phyloP scores from a whole-genome alignment of 2,329 filamentous ascomycete species.

The Hirsutella rhossiliensis region DNA sequence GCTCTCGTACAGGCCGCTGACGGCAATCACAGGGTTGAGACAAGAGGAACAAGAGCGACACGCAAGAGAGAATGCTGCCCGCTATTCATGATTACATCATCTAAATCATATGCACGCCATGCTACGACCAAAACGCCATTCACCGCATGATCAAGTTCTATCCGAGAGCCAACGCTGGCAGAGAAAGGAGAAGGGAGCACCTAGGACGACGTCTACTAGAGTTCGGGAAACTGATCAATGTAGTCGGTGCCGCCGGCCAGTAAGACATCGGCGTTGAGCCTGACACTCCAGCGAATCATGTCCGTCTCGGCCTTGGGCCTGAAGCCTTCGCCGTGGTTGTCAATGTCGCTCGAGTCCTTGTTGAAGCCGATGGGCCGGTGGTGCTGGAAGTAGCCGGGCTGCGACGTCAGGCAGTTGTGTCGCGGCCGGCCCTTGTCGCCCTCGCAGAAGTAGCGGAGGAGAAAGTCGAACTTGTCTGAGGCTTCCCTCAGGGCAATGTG shows the following conservation, averaged over 20 bases:
- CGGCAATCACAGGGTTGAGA: too few relatives aligned
- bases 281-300: slow-evolving; percentile 26
- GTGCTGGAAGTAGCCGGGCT: slow-evolving; percentile 32
- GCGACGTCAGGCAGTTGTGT: slow-evolving; percentile 26
- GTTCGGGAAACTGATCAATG: slow-evolving; percentile 10
- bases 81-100: too few relatives aligned
- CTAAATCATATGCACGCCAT: too few relatives aligned
- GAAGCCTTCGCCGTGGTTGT: slow-evolving; percentile 13
- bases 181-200: too few relatives aligned
- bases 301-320: slow-evolving; percentile 17
- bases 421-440: slow-evolving; percentile 19
- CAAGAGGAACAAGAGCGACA: too few relatives aligned
- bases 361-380: slow-evolving; percentile 26
- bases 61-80: too few relatives aligned
- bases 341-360: slow-evolving; percentile 23
- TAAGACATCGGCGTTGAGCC: slow-evolving; percentile 25
- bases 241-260: slow-evolving; percentile 19
- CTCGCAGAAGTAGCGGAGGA: slow-evolving; percentile 33
- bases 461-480: slow-evolving; percentile 28
- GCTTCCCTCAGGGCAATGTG: slow-evolving; percentile 30
- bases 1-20: too few relatives aligned
- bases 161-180: background rate
- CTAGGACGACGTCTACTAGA: background rate
- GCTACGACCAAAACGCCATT: too few relatives aligned
- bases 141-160: background rate